Conservation (phyloP, 2,329 filamentous ascomycete species). For the Exophiala xenobiotica region DNA sequence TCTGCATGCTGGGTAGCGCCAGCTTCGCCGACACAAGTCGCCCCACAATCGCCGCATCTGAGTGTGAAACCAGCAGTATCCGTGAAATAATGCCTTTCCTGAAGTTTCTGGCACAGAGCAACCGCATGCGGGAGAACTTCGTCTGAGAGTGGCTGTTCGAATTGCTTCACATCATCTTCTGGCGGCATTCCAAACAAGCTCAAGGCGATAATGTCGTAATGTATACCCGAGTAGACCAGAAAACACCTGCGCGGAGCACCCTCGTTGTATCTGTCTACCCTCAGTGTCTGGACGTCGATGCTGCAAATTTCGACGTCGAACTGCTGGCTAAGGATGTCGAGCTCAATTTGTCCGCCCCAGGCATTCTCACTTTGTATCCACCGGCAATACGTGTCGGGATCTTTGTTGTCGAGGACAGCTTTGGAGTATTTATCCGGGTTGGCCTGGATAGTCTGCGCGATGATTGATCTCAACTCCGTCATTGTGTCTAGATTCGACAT, state of each 20-base stretch:
- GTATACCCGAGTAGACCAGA: constrained; percentile 86
- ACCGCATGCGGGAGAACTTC: constrained; percentile 59
- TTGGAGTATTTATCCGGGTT: constrained; percentile 72
- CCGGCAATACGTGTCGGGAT: constrained; percentile 71
- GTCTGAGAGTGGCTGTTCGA: constrained; percentile 58
- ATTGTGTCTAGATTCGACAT: constrained; percentile 65
- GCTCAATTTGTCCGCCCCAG: constrained; percentile 91
- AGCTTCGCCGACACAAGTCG: constrained; percentile 45
- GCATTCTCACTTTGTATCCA: constrained; percentile 78
- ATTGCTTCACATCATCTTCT: constrained; percentile 76
- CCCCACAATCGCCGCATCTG: constrained; percentile 65
- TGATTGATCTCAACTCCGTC: constrained; percentile 71
- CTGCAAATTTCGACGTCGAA: constrained; percentile 84
- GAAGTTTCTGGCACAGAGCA: constrained; percentile 64
- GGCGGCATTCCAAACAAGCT: constrained; percentile 63
- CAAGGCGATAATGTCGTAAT: constrained; percentile 87
- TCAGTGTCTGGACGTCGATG: constrained; percentile 71
- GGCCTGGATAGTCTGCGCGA: constrained; percentile 74
- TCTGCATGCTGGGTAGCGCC: constrained; percentile 48
- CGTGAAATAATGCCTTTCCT: constrained; percentile 78
- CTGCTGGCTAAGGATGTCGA: constrained; percentile 78
- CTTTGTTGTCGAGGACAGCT: constrained; percentile 69
- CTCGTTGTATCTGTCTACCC: constrained; percentile 77
- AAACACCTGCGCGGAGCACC: constrained; percentile 63
- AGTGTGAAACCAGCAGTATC: constrained; percentile 79